These are phyloP conservation scores for Penicillium polonicum DNA, from an alignment of 2,329 filamentous ascomycete species.

Conservation along the genomic window DNA sequence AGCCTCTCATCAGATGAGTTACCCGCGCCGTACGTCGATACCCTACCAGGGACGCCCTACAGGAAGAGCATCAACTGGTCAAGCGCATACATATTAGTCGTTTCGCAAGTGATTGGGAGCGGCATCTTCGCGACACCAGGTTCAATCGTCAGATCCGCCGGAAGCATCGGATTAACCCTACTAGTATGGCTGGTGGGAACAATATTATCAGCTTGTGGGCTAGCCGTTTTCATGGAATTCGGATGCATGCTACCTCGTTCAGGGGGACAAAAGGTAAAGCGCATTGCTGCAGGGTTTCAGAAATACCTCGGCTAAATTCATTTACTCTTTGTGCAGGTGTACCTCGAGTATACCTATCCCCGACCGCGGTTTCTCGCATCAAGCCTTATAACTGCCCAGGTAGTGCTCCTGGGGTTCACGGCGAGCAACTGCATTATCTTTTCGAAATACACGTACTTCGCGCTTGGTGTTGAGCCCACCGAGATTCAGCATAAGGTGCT, in stretches of 20 bases:
- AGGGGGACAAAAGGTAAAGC: conserved; percentile 62
- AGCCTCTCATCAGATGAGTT: conserved; percentile 2
- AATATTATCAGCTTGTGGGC: conserved; percentile 59
- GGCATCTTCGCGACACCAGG: conserved; percentile 72
- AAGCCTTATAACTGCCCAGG: conserved; percentile 62
- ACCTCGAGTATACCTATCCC: conserved; percentile 67
- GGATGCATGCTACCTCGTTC: conserved; percentile 69
- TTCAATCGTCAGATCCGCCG: conserved; percentile 63
- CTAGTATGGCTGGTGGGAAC: conserved; percentile 64
- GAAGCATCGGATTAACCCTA: conserved; percentile 64
- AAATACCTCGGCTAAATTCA: conserved; percentile 39
- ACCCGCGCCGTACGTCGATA: conserved; percentile 43
- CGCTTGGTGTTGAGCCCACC: conserved; percentile 52
- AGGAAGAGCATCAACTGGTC: conserved; percentile 63
- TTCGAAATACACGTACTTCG: conserved; percentile 64
- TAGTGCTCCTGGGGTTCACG: conserved; percentile 64
- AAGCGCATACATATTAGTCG: conserved; percentile 65
- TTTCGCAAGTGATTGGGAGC: conserved; percentile 67
- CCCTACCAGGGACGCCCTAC: conserved; percentile 47
- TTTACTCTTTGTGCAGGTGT: conserved; percentile 52
- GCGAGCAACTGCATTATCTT: conserved; percentile 70
- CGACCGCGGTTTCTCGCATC: conserved; percentile 64
- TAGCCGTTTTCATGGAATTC: conserved; percentile 65
- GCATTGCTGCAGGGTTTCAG: conserved; percentile 47
- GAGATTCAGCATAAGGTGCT: conserved; percentile 56